Conservation (phyloP, 2,329 filamentous ascomycete genomes). For the Mariannaea sp. region DNA sequence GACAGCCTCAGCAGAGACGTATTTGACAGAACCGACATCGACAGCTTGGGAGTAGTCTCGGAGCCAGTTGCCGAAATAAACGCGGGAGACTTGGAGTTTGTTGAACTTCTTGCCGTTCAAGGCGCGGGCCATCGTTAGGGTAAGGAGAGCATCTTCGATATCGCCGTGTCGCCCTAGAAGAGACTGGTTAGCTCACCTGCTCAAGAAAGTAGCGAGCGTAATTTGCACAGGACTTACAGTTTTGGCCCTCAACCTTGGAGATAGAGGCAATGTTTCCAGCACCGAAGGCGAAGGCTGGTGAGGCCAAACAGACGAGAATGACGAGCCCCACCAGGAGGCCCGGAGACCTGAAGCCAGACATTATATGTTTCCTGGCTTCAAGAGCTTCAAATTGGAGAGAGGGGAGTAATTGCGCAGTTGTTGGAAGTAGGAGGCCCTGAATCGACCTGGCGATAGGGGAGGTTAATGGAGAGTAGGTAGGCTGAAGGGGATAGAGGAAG, state of each 20-base stretch:
- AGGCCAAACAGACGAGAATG: constrained; percentile 68
- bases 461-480: not conserved
- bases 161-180: constrained; percentile 78
- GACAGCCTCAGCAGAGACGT: constrained; percentile 88
- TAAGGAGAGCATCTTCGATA: constrained; percentile 88
- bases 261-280: constrained; percentile 86
- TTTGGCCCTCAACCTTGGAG: constrained; percentile 80
- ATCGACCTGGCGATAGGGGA: constrained; percentile 28
- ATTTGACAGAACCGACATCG: constrained; percentile 90
- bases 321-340: constrained; percentile 60
- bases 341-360: constrained; percentile 55
- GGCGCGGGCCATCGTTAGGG: constrained; percentile 62
- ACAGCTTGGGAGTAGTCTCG: constrained; percentile 92
- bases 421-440: constrained; percentile 23
- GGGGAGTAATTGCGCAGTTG: constrained; percentile 15
- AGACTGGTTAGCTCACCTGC: constrained; percentile 6
- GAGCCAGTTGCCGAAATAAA: constrained; percentile 97
- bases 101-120: constrained; percentile 76
- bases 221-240: constrained; percentile 59
- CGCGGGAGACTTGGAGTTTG: constrained; percentile 84
- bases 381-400: constrained; percentile 21
- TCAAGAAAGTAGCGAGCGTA: not conserved
- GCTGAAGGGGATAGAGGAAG: constrained; percentile 3
- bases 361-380: constrained; percentile 38
- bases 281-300: constrained; percentile 77